Base-by-base conservation (phyloP, 352 stramenopile genomes). In the Phytophthora pseudosyringae region DNA sequence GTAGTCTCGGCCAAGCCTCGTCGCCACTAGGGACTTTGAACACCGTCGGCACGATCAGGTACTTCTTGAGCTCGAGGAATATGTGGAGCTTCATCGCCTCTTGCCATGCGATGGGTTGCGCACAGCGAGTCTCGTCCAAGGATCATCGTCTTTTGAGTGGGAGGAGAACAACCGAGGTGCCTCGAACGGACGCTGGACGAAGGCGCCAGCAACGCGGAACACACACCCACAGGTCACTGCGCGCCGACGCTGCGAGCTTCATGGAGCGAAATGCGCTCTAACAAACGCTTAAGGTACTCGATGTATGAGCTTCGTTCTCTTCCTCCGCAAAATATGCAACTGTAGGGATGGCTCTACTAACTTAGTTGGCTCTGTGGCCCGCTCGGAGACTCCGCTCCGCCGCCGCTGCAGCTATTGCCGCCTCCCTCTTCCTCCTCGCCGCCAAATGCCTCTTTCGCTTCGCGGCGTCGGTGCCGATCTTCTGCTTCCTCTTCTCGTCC, bases 381-480 rank as follows among this genome's bases (percentile, higher is more conserved):
- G 52, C 52, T 32, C 43, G 12, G 3, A 33, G 41, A n/a, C 21
- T 31, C 13, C 41, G 29, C 32, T 52, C 41, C 3, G 31, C 13
- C 21, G 41, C 53, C n/a, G 9, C 43, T 16, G 18, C 49, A 47
- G 41, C 54, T 29, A 18, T 25, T 28, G 21, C 55, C 11, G 39
- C 35, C 15, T 26, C 21, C 43, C 55, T 54, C 36, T 53, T 62
- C 41, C 43, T 52, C 18, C 40, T 60, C 39, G 25, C 45, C 31
- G 6, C n/a, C 12, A 32, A 38, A 31, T 29, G 35, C 18, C 43
- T 46, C 2, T 31, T 41, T 39, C 29, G 25, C 35, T 65, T 56
- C 40, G n/a, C 6, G 35, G 50, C 12, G 41, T 39, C 40, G 28
- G 29, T 31, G 9, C 38, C 55, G 4, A 47, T 39, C 16, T 47